Conservation (phyloP, 1,139 yeast genomes). For the Candida frijolesensis region DNA sequence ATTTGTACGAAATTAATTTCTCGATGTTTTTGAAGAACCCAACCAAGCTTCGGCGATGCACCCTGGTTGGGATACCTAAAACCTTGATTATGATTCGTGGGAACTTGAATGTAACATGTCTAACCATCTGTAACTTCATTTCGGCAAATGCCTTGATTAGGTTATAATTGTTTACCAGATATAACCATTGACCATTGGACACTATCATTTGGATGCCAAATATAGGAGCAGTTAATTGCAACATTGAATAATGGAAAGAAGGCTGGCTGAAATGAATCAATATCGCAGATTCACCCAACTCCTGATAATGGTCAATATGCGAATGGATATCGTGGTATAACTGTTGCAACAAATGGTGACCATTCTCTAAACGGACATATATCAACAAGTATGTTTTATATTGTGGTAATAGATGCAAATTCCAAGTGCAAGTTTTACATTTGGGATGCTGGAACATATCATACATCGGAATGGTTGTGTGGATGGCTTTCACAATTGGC, state of each 20-base stretch:
- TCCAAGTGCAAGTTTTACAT: conserved; percentile 2
- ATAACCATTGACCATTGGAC: conserved; percentile 2
- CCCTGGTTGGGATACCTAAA: conserved; percentile 12
- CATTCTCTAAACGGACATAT: conserved; percentile 6
- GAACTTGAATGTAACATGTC: not conserved
- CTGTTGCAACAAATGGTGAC: not conserved
- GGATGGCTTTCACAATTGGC: conserved; percentile 2
- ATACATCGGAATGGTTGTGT: conserved; percentile 5
- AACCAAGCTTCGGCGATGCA: conserved; percentile 7
- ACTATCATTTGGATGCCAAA: conserved; percentile 7
- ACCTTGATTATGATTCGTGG: conserved; percentile 10
- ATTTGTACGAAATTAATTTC: conserved; percentile 11
- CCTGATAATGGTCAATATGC: conserved; percentile 9
- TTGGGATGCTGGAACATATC: conserved; percentile 5
- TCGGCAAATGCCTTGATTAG: conserved; percentile 5
- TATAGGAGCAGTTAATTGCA: conserved; percentile 6
- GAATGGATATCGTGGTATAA: conserved; percentile 2
- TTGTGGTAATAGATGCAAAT: not conserved
- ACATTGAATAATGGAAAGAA: conserved; percentile 5
- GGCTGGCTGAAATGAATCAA: conserved; percentile 9
- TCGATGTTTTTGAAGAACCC: conserved; percentile 9
- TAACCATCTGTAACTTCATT: conserved; percentile 11
- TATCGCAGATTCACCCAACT: conserved; percentile 7
- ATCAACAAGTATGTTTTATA: conserved; percentile 5
- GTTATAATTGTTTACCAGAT: conserved; percentile 1